phyloP scores from a whole-genome alignment of 192 early-diverging fungal species.

The Coemansia sp. region DNA sequence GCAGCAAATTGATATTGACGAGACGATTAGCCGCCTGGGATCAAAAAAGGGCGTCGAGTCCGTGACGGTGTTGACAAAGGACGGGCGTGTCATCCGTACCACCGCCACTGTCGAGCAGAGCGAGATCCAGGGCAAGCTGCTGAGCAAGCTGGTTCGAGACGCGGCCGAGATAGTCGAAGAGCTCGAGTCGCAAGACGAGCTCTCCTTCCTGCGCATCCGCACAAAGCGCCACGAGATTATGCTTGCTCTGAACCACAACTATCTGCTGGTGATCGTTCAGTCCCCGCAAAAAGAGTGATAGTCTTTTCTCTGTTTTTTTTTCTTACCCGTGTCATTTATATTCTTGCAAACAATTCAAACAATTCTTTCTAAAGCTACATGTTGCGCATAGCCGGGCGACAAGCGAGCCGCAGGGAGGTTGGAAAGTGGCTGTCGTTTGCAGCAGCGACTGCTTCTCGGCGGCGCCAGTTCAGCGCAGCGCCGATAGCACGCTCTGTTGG shows the following conservation, averaged over 20 bases:
- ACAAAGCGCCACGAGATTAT: constrained; percentile 97
- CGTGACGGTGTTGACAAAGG: constrained; percentile 87
- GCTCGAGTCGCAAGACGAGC: constrained; percentile 89
- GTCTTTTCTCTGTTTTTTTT: neutral
- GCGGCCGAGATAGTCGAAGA: constrained; percentile 71
- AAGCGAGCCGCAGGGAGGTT: neutral
- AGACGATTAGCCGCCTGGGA: constrained; percentile 86
- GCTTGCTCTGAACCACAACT: constrained; percentile 73
- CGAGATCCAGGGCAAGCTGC: constrained; percentile 78
- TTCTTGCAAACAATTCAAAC: neutral
- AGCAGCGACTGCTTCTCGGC: neutral
- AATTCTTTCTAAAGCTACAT: neutral
- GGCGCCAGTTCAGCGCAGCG: constrained; percentile 6
- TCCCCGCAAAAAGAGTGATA: constrained; percentile 39
- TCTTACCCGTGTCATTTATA: neutral
- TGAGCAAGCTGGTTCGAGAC: constrained; percentile 77
- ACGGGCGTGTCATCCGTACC: constrained; percentile 86
- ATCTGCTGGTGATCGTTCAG: constrained; percentile 47
- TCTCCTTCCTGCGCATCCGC: constrained; percentile 89
- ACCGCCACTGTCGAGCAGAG: constrained; percentile 78
- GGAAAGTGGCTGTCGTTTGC: neutral
- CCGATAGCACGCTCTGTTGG: neutral
- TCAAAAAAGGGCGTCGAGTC: constrained; percentile 88
- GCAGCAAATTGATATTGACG: constrained; percentile 74
- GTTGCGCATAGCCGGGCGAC: neutral